phyloP scores from a whole-genome alignment of 345 rosid genomes.

The Cardamine occulta region DNA sequence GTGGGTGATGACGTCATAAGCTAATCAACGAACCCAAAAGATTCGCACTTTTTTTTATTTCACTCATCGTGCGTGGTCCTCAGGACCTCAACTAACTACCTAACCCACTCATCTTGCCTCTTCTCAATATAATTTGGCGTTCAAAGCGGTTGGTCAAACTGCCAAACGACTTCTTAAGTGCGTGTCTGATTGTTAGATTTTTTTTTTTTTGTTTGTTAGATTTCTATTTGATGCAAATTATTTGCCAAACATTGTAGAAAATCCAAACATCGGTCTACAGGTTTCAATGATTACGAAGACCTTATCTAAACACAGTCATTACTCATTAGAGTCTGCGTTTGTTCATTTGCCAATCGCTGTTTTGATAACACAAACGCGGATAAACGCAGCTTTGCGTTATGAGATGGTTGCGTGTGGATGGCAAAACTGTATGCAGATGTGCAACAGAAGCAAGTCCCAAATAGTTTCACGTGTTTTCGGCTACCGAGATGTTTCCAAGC shows the following conservation, averaged over 20 bases:
- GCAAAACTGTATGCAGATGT: slow-evolving; percentile 8
- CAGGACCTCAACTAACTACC: background rate
- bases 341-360: background rate
- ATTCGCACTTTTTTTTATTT: slow-evolving; percentile 3
- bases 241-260: background rate
- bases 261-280: background rate
- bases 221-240: background rate
- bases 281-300: background rate
- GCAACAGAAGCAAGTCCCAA: slow-evolving; percentile 18
- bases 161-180: background rate
- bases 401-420: slow-evolving; percentile 25
- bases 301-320: background rate
- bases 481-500: slow-evolving; percentile 15
- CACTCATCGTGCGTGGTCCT: slow-evolving; percentile 40
- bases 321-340: background rate
- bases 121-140: background rate
- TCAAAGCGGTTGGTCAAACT: background rate
- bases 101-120: background rate
- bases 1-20: slow-evolving; percentile 38
- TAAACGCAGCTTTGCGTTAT: background rate
- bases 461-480: slow-evolving; percentile 33
- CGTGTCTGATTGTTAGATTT: slow-evolving; percentile 1
- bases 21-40: slow-evolving; percentile 27
- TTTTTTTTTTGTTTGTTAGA: background rate
- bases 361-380: slow-evolving; percentile 8